Evolutionary conservation across 2,329 filamentous ascomycete genomes (phyloP).

Genomic region (Grosmannia penicillata): DNA sequence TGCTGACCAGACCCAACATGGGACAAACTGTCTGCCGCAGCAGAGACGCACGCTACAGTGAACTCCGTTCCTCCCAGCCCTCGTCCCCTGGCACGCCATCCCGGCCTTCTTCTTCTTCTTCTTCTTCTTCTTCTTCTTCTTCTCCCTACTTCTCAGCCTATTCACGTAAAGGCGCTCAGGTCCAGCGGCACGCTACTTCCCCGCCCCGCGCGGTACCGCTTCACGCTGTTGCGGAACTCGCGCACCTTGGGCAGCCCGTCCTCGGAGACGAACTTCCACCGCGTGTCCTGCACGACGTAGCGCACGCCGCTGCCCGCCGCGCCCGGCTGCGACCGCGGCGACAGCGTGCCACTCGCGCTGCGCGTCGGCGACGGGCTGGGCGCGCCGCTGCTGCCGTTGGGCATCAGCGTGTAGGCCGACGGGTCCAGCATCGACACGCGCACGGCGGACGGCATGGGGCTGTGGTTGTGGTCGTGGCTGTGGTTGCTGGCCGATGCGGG

Average conservation of each 20-base stretch:
- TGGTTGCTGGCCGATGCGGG: constrained; percentile 22
- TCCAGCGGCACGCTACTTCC: constrained; percentile 91
- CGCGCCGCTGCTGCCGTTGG: constrained; percentile 33
- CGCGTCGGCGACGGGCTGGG: constrained; percentile 27
- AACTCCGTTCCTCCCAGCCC: too few relatives aligned
- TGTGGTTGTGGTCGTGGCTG: neutral
- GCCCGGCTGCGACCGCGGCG: constrained; percentile 12
- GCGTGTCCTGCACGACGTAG: constrained; percentile 55
- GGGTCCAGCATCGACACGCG: constrained; percentile 55
- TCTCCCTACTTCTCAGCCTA: neutral
- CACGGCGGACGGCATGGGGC: constrained; percentile 27
- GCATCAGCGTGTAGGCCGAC: constrained; percentile 57
- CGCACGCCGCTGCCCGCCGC: constrained; percentile 19
- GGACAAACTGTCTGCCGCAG: too few relatives aligned
- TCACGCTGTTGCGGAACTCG: constrained; percentile 58
- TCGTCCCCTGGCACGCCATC: too few relatives aligned
- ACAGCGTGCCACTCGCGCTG: constrained; percentile 7
- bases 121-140: too few relatives aligned
- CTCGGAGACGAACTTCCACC: constrained; percentile 83
- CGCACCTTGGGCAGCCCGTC: constrained; percentile 70
- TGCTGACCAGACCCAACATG: too few relatives aligned
- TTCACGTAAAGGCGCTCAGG: constrained; percentile 31
- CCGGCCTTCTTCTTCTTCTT: too few relatives aligned
- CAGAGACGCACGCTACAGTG: too few relatives aligned
- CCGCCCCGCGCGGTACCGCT: constrained; percentile 76